phyloP scores from a whole-genome alignment of 495 filamentous ascomycete species.

The Copromyces sp. region DNA sequence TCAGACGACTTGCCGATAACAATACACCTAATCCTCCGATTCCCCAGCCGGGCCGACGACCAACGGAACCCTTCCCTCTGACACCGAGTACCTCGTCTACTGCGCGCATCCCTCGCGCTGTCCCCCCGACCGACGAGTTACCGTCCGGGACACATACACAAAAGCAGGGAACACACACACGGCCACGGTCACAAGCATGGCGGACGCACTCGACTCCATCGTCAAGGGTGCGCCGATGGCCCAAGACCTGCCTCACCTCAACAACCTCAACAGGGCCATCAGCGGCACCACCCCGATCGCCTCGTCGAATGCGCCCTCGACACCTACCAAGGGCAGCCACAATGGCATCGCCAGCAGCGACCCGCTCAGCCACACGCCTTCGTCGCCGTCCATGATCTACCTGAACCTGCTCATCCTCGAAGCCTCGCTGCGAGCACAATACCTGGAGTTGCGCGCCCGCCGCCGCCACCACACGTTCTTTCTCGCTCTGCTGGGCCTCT shows the following conservation, averaged over 20 bases:
- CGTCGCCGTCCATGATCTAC: constrained; percentile 91
- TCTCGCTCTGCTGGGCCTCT: constrained; percentile 62
- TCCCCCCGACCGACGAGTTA: not conserved
- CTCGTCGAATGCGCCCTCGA: constrained; percentile 22
- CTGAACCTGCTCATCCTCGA: constrained; percentile 96
- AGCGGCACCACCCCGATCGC: constrained; percentile 30
- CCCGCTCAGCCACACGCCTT: constrained; percentile 72
- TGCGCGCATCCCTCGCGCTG: not conserved
- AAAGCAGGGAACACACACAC: constrained; percentile 1
- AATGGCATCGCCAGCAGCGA: constrained; percentile 36
- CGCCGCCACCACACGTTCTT: constrained; percentile 95
- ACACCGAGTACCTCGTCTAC: not conserved
- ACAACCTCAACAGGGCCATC: constrained; percentile 17
- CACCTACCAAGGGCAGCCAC: constrained; percentile 26
- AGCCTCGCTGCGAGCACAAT: constrained; percentile 85
- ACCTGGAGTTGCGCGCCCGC: constrained; percentile 77
- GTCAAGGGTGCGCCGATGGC: constrained; percentile 64
- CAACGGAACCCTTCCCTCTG: not conserved
- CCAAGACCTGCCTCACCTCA: constrained; percentile 23
- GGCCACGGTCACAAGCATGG: constrained; percentile 19
- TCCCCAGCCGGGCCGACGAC: not conserved
- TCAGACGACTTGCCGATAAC: not conserved
- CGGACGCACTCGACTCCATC: constrained; percentile 66
- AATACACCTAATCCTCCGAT: not conserved
- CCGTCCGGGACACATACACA: not conserved